phyloP scores from a whole-genome alignment of 345 rosid genomes.

The Syzygium grande region DNA sequence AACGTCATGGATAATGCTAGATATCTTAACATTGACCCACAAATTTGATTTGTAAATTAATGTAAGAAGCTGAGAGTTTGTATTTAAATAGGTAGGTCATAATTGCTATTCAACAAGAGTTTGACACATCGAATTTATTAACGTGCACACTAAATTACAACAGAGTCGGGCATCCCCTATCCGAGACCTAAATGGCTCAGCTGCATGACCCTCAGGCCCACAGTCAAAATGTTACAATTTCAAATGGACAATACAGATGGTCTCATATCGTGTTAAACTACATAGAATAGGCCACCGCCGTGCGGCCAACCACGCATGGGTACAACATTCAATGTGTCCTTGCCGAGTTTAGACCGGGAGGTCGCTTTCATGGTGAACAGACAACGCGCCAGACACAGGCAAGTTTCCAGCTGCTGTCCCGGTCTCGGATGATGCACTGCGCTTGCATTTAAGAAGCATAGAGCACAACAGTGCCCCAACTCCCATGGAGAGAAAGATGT shows the following conservation, averaged over 20 bases:
- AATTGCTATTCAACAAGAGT: not conserved
- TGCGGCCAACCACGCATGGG: fast-evolving
- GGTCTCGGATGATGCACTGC: not conserved
- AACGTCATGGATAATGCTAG: not conserved
- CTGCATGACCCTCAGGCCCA: too few species aligned
- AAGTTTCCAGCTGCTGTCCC: not conserved
- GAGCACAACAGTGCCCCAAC: not conserved
- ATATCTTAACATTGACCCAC: not conserved
- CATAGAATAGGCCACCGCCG: not conserved
- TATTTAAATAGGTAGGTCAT: not conserved
- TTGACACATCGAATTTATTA: not conserved
- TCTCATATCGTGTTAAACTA: not conserved
- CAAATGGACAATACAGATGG: not conserved
- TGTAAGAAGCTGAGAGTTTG: not conserved
- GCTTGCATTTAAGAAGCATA: not conserved
- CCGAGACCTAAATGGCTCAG: not conserved
- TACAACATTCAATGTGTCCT: not conserved
- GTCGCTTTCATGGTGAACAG: not conserved
- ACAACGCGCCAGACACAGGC: not conserved
- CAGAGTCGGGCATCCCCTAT: not conserved
- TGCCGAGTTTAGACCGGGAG: not conserved
- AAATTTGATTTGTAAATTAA: not conserved
- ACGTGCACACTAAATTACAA: not conserved
- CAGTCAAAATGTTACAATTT: not conserved
- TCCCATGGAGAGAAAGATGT: not conserved